Evolutionary conservation across 495 filamentous ascomycete species (phyloP).

Genomic region (Pseudomonodictys pantanalensis): DNA sequence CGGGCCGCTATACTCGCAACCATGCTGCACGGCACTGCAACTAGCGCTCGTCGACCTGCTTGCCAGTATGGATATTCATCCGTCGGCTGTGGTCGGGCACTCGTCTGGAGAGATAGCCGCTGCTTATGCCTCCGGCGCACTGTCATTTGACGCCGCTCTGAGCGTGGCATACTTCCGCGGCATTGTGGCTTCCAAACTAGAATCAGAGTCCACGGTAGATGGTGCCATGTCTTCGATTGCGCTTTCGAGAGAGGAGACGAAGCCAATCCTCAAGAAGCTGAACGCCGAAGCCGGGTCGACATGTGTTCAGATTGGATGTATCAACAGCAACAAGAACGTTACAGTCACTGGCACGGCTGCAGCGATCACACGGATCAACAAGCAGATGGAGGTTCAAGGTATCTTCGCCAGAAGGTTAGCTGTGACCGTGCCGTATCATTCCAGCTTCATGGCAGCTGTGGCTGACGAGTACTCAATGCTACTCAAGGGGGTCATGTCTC

Average conservation of each 20-base stretch:
- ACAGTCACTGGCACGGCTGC: neutral
- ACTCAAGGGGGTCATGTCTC: neutral
- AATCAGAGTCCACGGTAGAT: neutral
- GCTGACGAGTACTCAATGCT: neutral
- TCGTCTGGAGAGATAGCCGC: conserved; percentile 39
- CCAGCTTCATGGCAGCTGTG: neutral
- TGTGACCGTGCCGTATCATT: neutral
- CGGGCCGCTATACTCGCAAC: neutral
- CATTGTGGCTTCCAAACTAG: neutral
- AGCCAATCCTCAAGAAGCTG: neutral
- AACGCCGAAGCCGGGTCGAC: neutral
- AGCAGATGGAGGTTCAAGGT: neutral
- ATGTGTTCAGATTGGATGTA: neutral
- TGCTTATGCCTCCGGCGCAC: neutral
- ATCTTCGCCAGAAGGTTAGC: neutral
- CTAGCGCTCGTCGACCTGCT: conserved; percentile 31
- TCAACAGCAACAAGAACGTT: neutral
- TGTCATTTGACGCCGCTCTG: conserved; percentile 18
- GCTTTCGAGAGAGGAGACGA: neutral
- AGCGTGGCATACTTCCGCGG: neutral
- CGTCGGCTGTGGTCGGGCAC: conserved; percentile 32
- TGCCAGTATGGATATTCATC: conserved; percentile 2
- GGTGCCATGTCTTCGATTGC: neutral
- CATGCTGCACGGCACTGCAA: conserved; percentile 10
- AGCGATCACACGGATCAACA: neutral